Base-by-base conservation (phyloP, 2,329 filamentous ascomycete species). In the Colletotrichum scovillei region DNA sequence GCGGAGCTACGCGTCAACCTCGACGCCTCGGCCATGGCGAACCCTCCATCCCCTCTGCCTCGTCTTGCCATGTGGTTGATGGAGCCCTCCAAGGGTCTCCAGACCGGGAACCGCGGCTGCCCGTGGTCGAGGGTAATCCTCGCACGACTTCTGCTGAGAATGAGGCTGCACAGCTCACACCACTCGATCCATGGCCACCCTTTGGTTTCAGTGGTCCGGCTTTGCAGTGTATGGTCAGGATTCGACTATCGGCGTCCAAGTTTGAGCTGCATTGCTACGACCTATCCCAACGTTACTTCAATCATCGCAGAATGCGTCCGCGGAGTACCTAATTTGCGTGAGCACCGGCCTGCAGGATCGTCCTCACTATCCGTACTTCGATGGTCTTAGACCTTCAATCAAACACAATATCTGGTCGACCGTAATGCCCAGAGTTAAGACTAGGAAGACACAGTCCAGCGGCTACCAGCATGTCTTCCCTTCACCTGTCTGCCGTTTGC, bases 101-200 rank as follows among this genome's bases (percentile, higher is more conserved):
- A 52, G 62, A 67, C 63, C 24, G 46, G 71, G 67, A 66, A 67
- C 42, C 63, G 71, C 71, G 30, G 68, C 62, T 28, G 32, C 11
- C 11, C 28, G 22, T 14, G 19, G 52, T 42, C 71, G 71, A 67
- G 71, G 71, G 55, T 63, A n/a, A 74, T 52, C 57, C 72, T 74
- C 72, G 72, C 72, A 70, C 53, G 7, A 68, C 58, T 63, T 22
- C 63, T 30, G 67, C 68, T 72, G 72, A 74, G 72, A 74, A 68
- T 46, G 72, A 74, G 68, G 72, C 72, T 74, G 72, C 72, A 74
- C 63, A 63, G 68, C 63, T 72, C 72, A 71, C 63, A 72, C 68
- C 72, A 68, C 24, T 42, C 62, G 63, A 55, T 19, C 24, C 16
- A 14, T 28, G 59, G 28, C 46, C 46, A 12, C 60, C 67, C 42